Evolutionary conservation across 805 yeast species (phyloP).

Genomic region (Saccharomycopsis schoenii): DNA sequence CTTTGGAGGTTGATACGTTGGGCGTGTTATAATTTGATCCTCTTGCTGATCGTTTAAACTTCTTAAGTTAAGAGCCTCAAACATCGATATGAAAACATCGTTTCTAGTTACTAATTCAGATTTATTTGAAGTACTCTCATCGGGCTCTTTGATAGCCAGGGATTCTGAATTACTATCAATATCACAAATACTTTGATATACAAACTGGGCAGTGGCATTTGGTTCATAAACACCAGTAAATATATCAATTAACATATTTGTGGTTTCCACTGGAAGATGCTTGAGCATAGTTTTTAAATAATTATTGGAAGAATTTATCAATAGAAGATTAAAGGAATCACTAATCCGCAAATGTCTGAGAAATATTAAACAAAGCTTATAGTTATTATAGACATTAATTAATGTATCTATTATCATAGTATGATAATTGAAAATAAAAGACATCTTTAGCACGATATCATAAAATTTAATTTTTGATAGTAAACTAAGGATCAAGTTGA

Average conservation of each 20-base stretch:
- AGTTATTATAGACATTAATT: constrained; percentile 12
- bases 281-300: constrained; percentile 59
- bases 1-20: constrained; percentile 84
- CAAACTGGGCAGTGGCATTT: constrained; percentile 8
- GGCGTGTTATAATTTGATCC: constrained; percentile 24
- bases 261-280: constrained; percentile 66
- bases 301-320: constrained; percentile 23
- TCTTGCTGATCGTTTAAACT: constrained; percentile 8
- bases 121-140: neutral
- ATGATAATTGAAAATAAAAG: constrained; percentile 17
- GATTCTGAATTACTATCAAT: constrained; percentile 1
- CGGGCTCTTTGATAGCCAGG: neutral
- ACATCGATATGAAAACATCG: neutral
- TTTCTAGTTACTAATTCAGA: neutral
- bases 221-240: constrained; percentile 80
- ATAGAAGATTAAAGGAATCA: constrained; percentile 13
- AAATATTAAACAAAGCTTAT: constrained; percentile 12
- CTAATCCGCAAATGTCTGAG: constrained; percentile 15
- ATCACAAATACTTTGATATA: constrained; percentile 1
- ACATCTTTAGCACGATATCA: constrained; percentile 12
- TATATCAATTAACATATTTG: constrained; percentile 70
- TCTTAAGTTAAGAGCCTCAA: neutral
- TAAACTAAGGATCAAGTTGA: constrained; percentile 15
- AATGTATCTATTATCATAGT: constrained; percentile 16
- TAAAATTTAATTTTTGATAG: constrained; percentile 16